Base-by-base conservation (phyloP, 2,329 filamentous ascomycete genomes). In the Trichothecium roseum region DNA sequence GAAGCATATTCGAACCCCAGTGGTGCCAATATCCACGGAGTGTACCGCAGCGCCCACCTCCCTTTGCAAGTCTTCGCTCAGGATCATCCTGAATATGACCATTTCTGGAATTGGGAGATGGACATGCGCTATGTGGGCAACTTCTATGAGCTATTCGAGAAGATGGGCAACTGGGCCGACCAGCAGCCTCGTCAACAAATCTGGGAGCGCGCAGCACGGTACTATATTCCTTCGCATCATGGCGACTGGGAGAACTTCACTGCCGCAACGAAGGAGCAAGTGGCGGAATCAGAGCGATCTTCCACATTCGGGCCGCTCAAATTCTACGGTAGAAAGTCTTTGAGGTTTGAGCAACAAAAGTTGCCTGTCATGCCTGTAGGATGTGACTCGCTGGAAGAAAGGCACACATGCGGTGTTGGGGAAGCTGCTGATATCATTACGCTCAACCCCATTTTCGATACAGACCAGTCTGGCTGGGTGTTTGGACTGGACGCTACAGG, bases 351-450 rank as follows among this genome's bases (percentile, higher is more conserved):
- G 33, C 67, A 74, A 34, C 62, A 64, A 13, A 63, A 66, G 18
- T 58, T 69, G 32, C 64, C 66, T 2, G 60, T 69, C 36, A 65
- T 81, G 29, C 77, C 76, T 0, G 55, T 60, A 3, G 65, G 62
- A 2, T 78, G 78, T 48, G 61, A 63, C 26, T 63, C 63, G 18
- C 73, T 74, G 46, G 60, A 63, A 9, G 69, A 73, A 44, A 47
- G 53, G 39, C 47, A 49, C 1, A 51, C 64, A 37, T 85, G 81
- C 57, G 81, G 81, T 38, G 72, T 84, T 5, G 76, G 72, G 41
- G 81, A 86, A 54, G 71, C 78, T 17, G 81, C 81, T 4, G 82
- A 87, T 48, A 67, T 87, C 35, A 85, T 88, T 51, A 83, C 80
- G 0, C 72, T 87, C 46, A 84, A 85, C 52, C 83, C 83, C 0